Percentiles rank a stretch among this genome's conserved stretches.
Conservation (phyloP, 257 asterid genomes). For the Scutellaria galericulata region DNA sequence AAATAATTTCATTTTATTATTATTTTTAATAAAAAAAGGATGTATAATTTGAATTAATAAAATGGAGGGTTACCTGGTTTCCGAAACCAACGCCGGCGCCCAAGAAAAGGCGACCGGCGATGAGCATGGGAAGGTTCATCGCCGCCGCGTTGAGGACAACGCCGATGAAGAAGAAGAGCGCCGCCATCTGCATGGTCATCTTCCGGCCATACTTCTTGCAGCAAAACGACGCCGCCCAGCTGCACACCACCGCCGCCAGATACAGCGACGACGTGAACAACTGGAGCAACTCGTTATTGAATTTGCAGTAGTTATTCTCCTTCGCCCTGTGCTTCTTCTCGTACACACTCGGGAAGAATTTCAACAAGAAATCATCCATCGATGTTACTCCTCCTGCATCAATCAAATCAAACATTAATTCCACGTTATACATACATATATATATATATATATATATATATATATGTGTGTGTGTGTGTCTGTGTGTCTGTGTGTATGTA, state of each 20-base stretch:
- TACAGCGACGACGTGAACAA: slow-evolving; percentile 64
- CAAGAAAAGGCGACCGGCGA: slow-evolving; percentile 50
- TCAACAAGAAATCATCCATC: slow-evolving; percentile 56
- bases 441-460: no score
- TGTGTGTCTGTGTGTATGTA: no score
- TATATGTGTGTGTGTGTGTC: no score
- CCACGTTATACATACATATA: no score
- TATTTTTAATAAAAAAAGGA: background rate
- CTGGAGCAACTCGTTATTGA: slow-evolving; percentile 50
- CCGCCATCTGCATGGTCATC: slow-evolving; percentile 54
- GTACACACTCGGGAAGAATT: slow-evolving; percentile 53
- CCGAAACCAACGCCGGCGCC: slow-evolving; percentile 70
- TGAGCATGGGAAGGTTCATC: slow-evolving; percentile 41
- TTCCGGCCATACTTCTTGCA: slow-evolving; percentile 50
- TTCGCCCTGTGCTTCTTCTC: slow-evolving; percentile 43
- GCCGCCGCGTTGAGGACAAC: slow-evolving; percentile 44
- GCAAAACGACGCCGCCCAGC: slow-evolving; percentile 46
- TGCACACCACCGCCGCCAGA: slow-evolving; percentile 52
- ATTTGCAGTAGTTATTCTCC: slow-evolving; percentile 64
- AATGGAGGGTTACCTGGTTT: slow-evolving; percentile 47
- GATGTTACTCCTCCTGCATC: slow-evolving; percentile 64
- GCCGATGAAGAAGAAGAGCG: slow-evolving; percentile 48
- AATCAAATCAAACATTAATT: background rate
- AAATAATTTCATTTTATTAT: no score
- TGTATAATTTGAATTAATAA: background rate